Percentiles rank a stretch among this genome's conserved stretches.
Conservation (phyloP, 345 rosid species). For the Iberis pinnata region DNA sequence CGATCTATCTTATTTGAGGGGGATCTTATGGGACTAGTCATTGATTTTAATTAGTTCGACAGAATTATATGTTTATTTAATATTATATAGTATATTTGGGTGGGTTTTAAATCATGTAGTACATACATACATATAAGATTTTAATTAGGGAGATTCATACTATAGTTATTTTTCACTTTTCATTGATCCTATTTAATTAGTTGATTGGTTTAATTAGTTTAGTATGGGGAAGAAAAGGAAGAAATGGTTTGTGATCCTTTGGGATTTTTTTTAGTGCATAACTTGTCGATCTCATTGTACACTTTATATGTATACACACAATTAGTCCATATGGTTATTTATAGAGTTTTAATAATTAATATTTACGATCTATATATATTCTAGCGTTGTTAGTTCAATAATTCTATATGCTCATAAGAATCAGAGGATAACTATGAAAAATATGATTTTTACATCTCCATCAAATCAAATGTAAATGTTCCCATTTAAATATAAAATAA, state of each 20-base stretch:
- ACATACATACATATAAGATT: slow-evolving; percentile 20
- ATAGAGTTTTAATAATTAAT: not conserved
- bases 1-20: slow-evolving; percentile 29
- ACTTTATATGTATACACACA: slow-evolving; percentile 10
- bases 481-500: not conserved
- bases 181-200: slow-evolving; percentile 11
- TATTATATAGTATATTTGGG: slow-evolving; percentile 25
- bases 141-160: slow-evolving; percentile 19
- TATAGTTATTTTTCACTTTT: slow-evolving; percentile 13
- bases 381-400: slow-evolving; percentile 4
- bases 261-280: slow-evolving; percentile 23
- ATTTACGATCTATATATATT: not conserved
- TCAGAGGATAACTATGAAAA: not conserved
- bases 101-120: slow-evolving; percentile 23
- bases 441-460: no score
- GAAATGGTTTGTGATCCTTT: slow-evolving; percentile 18
- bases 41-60: not conserved
- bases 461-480: not conserved
- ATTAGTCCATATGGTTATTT: slow-evolving; percentile 6
- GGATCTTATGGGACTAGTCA: slow-evolving; percentile 27
- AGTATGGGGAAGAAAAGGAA: slow-evolving; percentile 8
- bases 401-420: not conserved
- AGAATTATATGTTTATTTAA: not conserved
- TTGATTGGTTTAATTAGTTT: slow-evolving; percentile 27
- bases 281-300: slow-evolving; percentile 8